A percentile compares a stretch with the other conserved stretches of the same genome.
These are phyloP conservation scores for Mrakia frigida DNA, from an alignment of 768 basidiomycete genomes.

Conservation along the genomic window DNA sequence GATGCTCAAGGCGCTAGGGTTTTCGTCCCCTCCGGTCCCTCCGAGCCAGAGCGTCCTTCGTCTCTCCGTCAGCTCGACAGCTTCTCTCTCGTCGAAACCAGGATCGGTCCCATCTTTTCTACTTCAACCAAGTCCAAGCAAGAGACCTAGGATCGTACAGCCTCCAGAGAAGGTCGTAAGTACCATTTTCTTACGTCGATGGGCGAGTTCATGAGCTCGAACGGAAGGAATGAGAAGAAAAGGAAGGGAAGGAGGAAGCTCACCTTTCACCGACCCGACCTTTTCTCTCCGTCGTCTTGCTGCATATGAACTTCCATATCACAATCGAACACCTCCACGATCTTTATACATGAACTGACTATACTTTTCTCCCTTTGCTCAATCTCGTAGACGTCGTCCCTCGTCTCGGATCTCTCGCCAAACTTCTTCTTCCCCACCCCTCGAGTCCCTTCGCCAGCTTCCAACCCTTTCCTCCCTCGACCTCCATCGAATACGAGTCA, in stretches of 20 bases:
- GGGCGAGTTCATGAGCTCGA: neutral
- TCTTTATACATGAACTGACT: no score
- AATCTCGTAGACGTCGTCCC: neutral
- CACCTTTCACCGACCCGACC: neutral
- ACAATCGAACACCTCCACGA: neutral
- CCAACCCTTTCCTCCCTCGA: neutral
- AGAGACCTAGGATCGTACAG: neutral
- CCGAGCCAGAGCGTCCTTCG: neutral
- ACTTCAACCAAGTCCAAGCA: no score
- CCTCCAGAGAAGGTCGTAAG: neutral
- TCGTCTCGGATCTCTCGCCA: constrained; percentile 6
- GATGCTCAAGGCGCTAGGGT: constrained; percentile 13
- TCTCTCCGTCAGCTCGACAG: neutral
- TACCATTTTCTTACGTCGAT: no score
- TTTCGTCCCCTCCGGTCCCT: neutral
- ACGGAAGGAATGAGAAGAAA: neutral
- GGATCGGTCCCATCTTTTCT: neutral
- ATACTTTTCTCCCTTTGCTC: neutral
- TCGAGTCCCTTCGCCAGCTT: neutral
- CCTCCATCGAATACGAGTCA: neutral
- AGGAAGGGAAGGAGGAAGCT: constrained; percentile 12
- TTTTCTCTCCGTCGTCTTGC: no score
- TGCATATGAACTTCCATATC: neutral
- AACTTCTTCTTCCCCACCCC: constrained; percentile 13
- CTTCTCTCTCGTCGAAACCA: neutral